Conservation (phyloP, 176 grass and related monocot genomes). For the Stipa capillata region DNA sequence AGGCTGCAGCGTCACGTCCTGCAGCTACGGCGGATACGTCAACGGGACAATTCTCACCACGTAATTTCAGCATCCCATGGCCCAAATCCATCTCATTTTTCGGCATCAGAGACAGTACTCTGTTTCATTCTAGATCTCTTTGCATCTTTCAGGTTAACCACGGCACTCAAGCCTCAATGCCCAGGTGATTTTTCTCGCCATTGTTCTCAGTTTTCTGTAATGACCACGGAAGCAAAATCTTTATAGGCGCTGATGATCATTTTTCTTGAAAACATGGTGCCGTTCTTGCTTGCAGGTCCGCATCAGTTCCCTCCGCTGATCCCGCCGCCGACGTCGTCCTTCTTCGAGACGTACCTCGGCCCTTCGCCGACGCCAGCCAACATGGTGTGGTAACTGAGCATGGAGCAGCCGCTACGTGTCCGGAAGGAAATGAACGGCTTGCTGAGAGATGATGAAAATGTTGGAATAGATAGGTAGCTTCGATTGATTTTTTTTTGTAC, state of each 20-base stretch:
- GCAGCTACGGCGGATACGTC: slow-evolving; percentile 68
- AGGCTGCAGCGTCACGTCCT: slow-evolving; percentile 79
- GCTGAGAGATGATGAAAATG: not conserved
- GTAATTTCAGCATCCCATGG: slow-evolving; percentile 16
- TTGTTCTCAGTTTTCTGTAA: not conserved
- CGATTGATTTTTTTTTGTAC: not conserved
- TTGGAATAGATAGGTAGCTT: not conserved
- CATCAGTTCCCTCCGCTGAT: slow-evolving; percentile 56
- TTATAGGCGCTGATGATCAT: not conserved
- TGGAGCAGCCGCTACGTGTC: not conserved
- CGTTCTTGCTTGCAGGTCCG: slow-evolving; percentile 20
- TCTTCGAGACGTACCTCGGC: slow-evolving; percentile 57
- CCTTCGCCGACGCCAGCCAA: slow-evolving; percentile 26
- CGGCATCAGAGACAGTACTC: not conserved
- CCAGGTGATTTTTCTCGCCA: slow-evolving; percentile 37
- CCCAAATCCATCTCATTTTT: not conserved
- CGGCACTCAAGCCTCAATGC: slow-evolving; percentile 55
- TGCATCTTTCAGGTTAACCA: slow-evolving; percentile 45
- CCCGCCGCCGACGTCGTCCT: slow-evolving; percentile 52
- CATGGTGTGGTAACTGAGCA: not conserved
- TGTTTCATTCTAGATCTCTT: not conserved
- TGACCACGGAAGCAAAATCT: not conserved
- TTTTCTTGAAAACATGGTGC: not conserved
- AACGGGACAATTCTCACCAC: slow-evolving; percentile 65
- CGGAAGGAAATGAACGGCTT: not conserved